Evolutionary conservation across 768 basidiomycete genomes (phyloP).

Genomic region (Russula sp.): DNA sequence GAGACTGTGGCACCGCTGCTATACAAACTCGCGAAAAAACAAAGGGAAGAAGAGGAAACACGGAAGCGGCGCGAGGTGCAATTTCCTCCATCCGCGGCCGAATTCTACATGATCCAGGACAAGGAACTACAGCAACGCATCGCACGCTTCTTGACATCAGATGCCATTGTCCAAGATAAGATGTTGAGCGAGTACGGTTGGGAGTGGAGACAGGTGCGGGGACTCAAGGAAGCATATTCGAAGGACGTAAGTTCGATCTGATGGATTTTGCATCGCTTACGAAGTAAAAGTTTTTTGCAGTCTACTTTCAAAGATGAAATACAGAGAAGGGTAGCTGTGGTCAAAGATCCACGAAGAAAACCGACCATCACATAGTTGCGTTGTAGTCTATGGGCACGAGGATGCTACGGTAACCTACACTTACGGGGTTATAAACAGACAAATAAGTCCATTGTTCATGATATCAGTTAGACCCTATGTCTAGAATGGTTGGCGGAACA

Average conservation of each 20-base stretch:
- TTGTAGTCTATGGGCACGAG: neutral
- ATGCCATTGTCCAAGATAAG: constrained; percentile 18
- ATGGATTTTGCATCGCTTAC: constrained; percentile 5
- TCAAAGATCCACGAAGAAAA: constrained; percentile 23
- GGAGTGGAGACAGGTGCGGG: constrained; percentile 15
- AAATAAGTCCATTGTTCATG: neutral
- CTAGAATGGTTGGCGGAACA: neutral
- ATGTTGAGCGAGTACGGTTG: constrained; percentile 18
- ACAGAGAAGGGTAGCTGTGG: constrained; percentile 18
- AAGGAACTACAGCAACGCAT: constrained; percentile 21
- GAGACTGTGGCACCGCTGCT: constrained; percentile 14
- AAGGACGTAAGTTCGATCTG: constrained; percentile 19
- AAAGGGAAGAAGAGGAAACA: constrained; percentile 11
- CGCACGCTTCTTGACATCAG: constrained; percentile 21
- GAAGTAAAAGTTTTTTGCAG: constrained; percentile 4
- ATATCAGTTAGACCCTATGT: neutral
- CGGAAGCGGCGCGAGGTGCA: constrained; percentile 19
- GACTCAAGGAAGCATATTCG: constrained; percentile 15
- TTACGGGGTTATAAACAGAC: neutral
- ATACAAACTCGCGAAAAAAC: neutral
- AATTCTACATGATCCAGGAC: constrained; percentile 18
- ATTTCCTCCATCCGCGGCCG: constrained; percentile 18
- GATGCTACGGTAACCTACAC: neutral
- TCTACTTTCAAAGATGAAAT: constrained; percentile 15
- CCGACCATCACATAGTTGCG: constrained; percentile 7